A percentile compares a stretch with the other conserved stretches of the same genome.
Conservation (phyloP, 2,329 filamentous ascomycete species). For the Emmonsiellopsis sp. region DNA sequence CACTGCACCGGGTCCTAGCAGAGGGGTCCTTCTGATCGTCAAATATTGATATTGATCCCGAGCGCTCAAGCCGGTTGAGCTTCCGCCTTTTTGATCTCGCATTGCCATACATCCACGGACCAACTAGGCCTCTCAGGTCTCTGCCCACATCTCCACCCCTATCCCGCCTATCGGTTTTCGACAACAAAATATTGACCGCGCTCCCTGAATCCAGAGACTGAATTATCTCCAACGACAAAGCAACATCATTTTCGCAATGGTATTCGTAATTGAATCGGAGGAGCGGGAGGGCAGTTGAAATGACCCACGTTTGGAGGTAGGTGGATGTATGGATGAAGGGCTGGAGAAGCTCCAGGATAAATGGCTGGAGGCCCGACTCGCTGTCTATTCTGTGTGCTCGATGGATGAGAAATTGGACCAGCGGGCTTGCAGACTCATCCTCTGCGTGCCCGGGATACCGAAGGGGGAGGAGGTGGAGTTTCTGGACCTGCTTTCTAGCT, state of each 20-base stretch:
- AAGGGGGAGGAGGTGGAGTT: constrained; percentile 43
- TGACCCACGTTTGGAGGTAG: constrained; percentile 48
- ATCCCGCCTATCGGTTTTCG: constrained; percentile 27
- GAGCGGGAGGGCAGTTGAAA: constrained; percentile 50
- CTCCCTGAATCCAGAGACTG: constrained; percentile 41
- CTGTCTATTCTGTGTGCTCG: constrained; percentile 50
- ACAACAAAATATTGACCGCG: constrained; percentile 46
- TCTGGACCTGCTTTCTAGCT: constrained; percentile 44
- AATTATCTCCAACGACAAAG: constrained; percentile 41
- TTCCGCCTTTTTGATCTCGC: constrained; percentile 45
- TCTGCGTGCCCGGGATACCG: constrained; percentile 35
- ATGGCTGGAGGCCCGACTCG: constrained; percentile 48
- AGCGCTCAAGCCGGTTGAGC: constrained; percentile 25
- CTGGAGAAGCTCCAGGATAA: constrained; percentile 46
- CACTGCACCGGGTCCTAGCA: constrained; percentile 18
- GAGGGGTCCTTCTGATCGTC: neutral
- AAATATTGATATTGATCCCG: constrained; percentile 19
- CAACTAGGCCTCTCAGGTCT: constrained; percentile 50
- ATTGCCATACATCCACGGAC: constrained; percentile 55
- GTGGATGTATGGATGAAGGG: constrained; percentile 48
- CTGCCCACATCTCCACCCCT: constrained; percentile 35
- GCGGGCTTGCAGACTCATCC: constrained; percentile 35
- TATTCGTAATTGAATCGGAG: constrained; percentile 54
- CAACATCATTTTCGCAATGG: constrained; percentile 41
- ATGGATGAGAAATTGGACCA: constrained; percentile 51